These are phyloP conservation scores for Cryphonectria carpinicola DNA, from an alignment of 2,329 filamentous ascomycete species.

Conservation along the genomic window DNA sequence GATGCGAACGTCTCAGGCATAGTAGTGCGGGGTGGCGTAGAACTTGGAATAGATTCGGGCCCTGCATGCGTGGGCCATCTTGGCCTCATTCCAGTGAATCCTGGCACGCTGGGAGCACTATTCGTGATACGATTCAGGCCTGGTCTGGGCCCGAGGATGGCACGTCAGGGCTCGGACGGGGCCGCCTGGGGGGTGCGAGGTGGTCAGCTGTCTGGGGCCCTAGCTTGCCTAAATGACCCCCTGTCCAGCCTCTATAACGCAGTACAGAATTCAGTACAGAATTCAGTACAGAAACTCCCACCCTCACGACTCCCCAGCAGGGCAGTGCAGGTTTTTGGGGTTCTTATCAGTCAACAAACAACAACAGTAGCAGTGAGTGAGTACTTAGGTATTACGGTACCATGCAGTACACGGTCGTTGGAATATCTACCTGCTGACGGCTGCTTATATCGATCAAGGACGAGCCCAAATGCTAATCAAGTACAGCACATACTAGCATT, in stretches of 20 bases:
- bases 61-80: conserved; percentile 1
- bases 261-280: not conserved
- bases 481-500: too few relatives aligned
- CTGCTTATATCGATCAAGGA: not conserved
- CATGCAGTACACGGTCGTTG: not conserved
- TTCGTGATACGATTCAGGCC: not conserved
- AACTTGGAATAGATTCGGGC: not conserved
- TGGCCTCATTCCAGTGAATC: not conserved
- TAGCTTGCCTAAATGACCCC: too few relatives aligned
- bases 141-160: not conserved
- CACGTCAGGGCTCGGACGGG: not conserved
- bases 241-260: not conserved
- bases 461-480: not conserved
- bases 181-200: too few relatives aligned
- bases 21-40: not conserved
- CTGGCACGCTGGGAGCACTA: not conserved
- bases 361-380: not conserved
- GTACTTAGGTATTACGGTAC: not conserved
- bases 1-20: not conserved
- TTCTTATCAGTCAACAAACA: too few relatives aligned
- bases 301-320: too few relatives aligned
- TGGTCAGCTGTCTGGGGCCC: not conserved
- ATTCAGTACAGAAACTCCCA: too few relatives aligned
- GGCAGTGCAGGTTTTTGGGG: too few relatives aligned
- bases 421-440: not conserved